Evolutionary conservation across 768 basidiomycete genomes (phyloP).

Genomic region (Rhodosporidiobolus odoratus): DNA sequence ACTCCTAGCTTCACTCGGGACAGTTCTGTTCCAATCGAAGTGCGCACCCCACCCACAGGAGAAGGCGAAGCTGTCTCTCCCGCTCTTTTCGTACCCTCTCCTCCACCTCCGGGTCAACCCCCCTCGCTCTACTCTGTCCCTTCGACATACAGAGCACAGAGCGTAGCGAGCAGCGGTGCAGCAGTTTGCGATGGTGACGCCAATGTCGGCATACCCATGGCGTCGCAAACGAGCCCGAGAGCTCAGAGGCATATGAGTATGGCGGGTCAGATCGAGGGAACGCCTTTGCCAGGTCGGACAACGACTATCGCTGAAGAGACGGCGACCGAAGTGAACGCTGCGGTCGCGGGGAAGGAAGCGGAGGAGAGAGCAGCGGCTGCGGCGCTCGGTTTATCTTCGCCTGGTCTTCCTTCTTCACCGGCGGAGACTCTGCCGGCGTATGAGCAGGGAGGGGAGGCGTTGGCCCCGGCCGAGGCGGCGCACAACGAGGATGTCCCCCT

Average conservation of each 20-base stretch:
- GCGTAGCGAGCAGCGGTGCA: background rate
- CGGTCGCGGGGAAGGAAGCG: background rate
- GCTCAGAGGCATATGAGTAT: background rate
- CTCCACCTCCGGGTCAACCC: background rate
- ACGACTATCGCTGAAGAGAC: background rate
- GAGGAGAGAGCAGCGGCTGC: background rate
- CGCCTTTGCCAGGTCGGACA: background rate
- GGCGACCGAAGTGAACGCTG: background rate
- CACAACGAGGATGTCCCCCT: background rate
- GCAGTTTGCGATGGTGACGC: slow-evolving; percentile 3
- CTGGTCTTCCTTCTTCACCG: no score
- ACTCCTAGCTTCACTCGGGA: background rate
- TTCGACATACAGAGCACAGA: background rate
- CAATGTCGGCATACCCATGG: background rate
- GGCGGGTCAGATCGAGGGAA: background rate
- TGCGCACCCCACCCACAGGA: background rate
- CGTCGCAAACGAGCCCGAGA: background rate
- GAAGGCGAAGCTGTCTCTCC: background rate
- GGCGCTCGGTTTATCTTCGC: no score
- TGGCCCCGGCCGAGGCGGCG: no score
- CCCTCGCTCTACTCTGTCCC: background rate
- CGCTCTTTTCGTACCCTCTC: background rate
- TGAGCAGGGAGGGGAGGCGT: background rate
- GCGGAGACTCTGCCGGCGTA: background rate
- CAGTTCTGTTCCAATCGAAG: background rate